Conservation (phyloP, 306 rosid genomes). For the Cicer bijugum region DNA sequence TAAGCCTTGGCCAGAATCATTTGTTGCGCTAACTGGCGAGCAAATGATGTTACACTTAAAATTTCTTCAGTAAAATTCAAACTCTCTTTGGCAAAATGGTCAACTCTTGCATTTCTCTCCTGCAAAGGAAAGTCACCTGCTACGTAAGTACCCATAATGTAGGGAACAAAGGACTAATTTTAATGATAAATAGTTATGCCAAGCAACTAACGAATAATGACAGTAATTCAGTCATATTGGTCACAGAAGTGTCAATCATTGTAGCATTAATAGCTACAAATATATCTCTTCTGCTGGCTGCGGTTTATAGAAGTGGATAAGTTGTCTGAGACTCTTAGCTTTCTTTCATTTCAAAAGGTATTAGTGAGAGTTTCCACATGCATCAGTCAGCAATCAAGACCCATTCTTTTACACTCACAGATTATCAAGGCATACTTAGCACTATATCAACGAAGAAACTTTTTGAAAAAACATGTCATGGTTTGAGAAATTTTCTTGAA, state of each 20-base stretch:
- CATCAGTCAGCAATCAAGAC: conserved; percentile 8
- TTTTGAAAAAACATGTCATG: conserved; percentile 2
- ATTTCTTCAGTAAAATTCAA: conserved; percentile 87
- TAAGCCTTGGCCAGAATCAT: conserved; percentile 94
- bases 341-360: conserved; percentile 27
- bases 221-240: conserved; percentile 17
- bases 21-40: conserved; percentile 90
- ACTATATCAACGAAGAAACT: conserved; percentile 24
- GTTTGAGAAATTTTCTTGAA: conserved; percentile 29
- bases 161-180: conserved; percentile 24
- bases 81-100: conserved; percentile 63
- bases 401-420: neutral
- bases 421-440: neutral
- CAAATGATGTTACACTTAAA: conserved; percentile 78
- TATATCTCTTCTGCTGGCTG: neutral
- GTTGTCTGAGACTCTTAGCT: neutral
- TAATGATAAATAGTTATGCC: conserved; percentile 8
- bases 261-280: conserved; percentile 21
- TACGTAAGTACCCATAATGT: conserved; percentile 30
- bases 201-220: conserved; percentile 13
- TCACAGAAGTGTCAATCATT: conserved; percentile 5
- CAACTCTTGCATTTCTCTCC: conserved; percentile 73
- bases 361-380: conserved; percentile 21
- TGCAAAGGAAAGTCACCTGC: conserved; percentile 50
- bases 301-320: neutral